A percentile compares a stretch with the other conserved stretches of the same genome.
These are phyloP conservation scores for Typha latifolia DNA, from an alignment of 176 grass and related monocot genomes.

Conservation along the genomic window DNA sequence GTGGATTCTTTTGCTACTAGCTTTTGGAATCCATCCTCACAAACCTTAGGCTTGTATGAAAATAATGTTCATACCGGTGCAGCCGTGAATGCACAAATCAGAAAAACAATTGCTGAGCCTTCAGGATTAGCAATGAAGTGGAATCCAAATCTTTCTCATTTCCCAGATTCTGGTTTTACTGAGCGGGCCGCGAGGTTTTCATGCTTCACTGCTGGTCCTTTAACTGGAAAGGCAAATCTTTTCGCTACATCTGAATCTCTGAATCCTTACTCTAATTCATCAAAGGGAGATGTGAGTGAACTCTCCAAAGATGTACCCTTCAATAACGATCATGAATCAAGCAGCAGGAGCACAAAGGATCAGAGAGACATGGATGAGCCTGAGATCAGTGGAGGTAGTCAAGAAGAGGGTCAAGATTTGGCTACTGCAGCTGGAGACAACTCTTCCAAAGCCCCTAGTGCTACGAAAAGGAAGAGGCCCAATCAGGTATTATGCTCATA, in stretches of 20 bases:
- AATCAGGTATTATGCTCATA: conserved; percentile 34
- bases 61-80: conserved; percentile 13
- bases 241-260: conserved; percentile 27
- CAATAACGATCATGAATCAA: conserved; percentile 17
- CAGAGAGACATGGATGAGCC: conserved; percentile 32
- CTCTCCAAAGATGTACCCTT: conserved; percentile 9
- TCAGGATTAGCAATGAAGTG: no score
- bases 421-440: conserved; percentile 42
- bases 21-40: conserved; percentile 43
- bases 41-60: conserved; percentile 31
- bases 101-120: no score
- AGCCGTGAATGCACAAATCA: not conserved
- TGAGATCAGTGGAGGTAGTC: conserved; percentile 31
- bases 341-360: conserved; percentile 10
- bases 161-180: conserved; percentile 79
- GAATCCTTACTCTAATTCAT: conserved; percentile 24
- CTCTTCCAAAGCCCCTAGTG: conserved; percentile 31
- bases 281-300: conserved; percentile 20
- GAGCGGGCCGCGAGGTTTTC: conserved; percentile 62
- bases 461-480: conserved; percentile 49
- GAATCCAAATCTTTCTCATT: conserved; percentile 41
- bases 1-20: conserved; percentile 40
- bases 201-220: conserved; percentile 34
- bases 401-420: conserved; percentile 33
- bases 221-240: conserved; percentile 19